Base-by-base conservation (phyloP, 1,284 basidiomycete genomes). In the Rhizoctonia solani region DNA sequence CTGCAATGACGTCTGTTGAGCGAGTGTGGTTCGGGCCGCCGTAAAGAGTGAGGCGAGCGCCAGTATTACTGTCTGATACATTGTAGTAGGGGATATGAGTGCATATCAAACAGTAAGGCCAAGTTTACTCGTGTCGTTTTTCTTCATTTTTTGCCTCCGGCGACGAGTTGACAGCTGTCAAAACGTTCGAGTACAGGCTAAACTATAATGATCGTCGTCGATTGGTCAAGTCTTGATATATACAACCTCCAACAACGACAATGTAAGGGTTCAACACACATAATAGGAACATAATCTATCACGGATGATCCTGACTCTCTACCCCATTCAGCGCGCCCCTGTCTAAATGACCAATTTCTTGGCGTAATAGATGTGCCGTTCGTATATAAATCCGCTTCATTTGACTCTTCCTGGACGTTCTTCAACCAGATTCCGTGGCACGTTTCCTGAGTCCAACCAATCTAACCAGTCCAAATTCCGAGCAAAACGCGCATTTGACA, bases 41-140 rank as follows among this genome's bases (percentile, higher is more conserved):
- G 23, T 21, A 63, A 63, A 19, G 58, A 63, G 58, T 52, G 58
- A 41, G 47, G 50, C 39, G 58, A 63, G 47, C 37, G 37, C 58
- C 58, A 59, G 19, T 11, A 29, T 3, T 9, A 59, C 47, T 47
- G 47, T 8, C 3, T n/a, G 14, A 13, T 14, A 41, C 58, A 63
- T 52, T 30, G 41, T 59, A 59, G 56, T 27, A 47, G 58, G 46
- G 34, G 58, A 11, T 34, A 34, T 34, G 25, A 21, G 3, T 11
- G 46, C 23, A 27, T 21, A 11, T 49, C 46, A 49, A 21, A 49
- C 46, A 6, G 21, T 21, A 21, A 5, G 8, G 5, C 5, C 11
- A 5, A 3, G n/a, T n/a, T 5, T 5, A 16, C 41, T n/a, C 6
- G 41, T 21, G 21, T 16, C 14, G n/a, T 49, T 49, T 49, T n/a